A percentile compares a stretch with the other conserved stretches of the same genome.
Evolutionary conservation across 2,329 filamentous ascomycete genomes (phyloP).

Genomic region (Talaromyces sp.): DNA sequence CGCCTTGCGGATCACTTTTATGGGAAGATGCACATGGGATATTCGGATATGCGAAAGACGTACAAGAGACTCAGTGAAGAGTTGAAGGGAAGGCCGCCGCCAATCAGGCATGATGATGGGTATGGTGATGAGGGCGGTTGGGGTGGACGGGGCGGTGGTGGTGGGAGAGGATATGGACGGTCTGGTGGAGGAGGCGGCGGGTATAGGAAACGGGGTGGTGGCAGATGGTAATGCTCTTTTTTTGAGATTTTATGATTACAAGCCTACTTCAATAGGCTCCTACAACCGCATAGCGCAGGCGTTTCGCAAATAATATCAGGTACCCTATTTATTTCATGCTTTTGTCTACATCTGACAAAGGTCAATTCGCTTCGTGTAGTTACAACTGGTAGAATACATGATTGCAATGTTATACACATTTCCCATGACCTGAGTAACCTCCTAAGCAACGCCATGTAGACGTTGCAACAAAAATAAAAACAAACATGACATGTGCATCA

Average conservation of each 20-base stretch:
- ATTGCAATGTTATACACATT: constrained; percentile 21
- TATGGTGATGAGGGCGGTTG: constrained; percentile 53
- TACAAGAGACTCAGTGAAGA: constrained; percentile 84
- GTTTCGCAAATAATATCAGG: constrained; percentile 26
- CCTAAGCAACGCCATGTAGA: neutral
- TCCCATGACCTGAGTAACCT: neutral
- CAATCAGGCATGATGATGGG: constrained; percentile 55
- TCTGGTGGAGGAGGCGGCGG: constrained; percentile 46
- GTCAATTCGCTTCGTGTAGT: neutral
- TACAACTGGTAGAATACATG: neutral
- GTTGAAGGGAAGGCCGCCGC: constrained; percentile 67
- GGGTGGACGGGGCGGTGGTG: constrained; percentile 48
- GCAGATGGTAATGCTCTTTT: constrained; percentile 35
- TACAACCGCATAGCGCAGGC: constrained; percentile 43
- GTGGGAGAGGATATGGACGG: constrained; percentile 37
- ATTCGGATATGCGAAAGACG: constrained; percentile 96
- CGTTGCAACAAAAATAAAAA: neutral
- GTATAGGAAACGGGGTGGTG: constrained; percentile 5
- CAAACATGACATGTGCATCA: neutral
- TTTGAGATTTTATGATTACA: constrained; percentile 2
- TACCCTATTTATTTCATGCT: neutral
- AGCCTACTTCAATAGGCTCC: constrained; percentile 12
- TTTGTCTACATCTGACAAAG: neutral
- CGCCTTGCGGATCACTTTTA: constrained; percentile 96
- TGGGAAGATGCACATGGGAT: constrained; percentile 98